phyloP scores from a whole-genome alignment of 169 alveolate genomes.

The Eimeria necatrix region DNA sequence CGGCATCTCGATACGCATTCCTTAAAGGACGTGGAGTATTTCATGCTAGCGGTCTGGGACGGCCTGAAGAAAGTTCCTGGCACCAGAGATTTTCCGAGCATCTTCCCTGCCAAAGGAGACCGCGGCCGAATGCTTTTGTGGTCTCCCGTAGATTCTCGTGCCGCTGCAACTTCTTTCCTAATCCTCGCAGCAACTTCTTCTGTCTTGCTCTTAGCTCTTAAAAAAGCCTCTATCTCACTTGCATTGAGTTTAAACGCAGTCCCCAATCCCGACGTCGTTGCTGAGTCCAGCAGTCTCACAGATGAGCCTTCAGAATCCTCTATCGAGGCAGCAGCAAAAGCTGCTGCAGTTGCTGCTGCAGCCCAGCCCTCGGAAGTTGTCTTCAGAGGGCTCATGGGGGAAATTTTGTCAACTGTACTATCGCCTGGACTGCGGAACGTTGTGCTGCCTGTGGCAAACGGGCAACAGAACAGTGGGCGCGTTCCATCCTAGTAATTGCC shows the following conservation, averaged over 20 bases:
- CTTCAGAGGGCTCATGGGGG: neutral
- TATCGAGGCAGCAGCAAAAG: conserved; percentile 56
- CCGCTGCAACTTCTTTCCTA: conserved; percentile 1
- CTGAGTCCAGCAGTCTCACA: neutral
- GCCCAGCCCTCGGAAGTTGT: conserved; percentile 44
- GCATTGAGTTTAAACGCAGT: neutral
- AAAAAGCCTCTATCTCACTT: conserved; percentile 27
- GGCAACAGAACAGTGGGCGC: neutral
- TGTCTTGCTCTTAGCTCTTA: conserved; percentile 26
- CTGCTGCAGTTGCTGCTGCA: conserved; percentile 54
- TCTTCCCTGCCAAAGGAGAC: neutral
- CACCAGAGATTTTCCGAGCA: neutral
- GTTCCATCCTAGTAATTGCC: neutral
- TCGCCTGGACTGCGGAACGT: neutral
- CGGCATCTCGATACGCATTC: neutral
- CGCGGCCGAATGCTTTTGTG: neutral
- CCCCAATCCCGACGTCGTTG: neutral
- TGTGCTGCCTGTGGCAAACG: neutral
- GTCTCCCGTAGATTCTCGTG: neutral
- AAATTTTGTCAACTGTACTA: neutral
- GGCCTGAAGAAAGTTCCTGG: neutral
- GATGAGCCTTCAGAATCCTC: neutral
- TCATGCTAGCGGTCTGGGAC: too few species aligned
- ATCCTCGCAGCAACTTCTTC: conserved; percentile 63
- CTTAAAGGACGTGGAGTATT: too few species aligned